Base-by-base conservation (phyloP, 2,329 filamentous ascomycete genomes). In the Rugonectria rugulosa region DNA sequence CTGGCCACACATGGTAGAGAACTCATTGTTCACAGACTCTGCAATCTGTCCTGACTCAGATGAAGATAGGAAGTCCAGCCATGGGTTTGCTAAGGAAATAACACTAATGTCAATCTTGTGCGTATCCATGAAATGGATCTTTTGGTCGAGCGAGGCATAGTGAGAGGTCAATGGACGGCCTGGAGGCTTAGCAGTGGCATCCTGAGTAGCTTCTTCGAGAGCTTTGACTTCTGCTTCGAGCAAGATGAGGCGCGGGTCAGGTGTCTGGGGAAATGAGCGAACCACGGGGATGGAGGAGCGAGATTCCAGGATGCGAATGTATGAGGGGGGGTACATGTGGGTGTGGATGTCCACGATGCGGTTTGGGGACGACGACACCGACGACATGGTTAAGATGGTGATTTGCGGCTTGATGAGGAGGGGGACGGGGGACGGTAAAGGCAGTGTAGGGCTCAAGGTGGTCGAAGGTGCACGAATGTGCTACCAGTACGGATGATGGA, bases 81-180 rank as follows among this genome's bases (percentile, higher is more conserved):
- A 97, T 0, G 93, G 93, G 69, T 97, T 97, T 12, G 93, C 93
- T 19, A 97, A 85, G 1, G 91, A 95, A 60, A 97, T 86, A 45
- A 97, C 90, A 1, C 90, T 95, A 61, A 89, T 86, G 72, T 89
- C 84, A 71, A 97, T 97, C 48, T 78, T 78, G 75, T 97, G 93
- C 14, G 81, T 84, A 71, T 92, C 82, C 93, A 97, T 97, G 76
- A 97, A 97, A 43, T 85, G 81, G 12, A 97, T 81, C 70, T 97
- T 97, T 65, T 91, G 82, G 14, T 80, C 76, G 54, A 96, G 87
- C 38, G 91, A 90, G 59, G 88, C 91, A 79, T 94, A 97, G 67
- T 93, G 90, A 1, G 86, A 80, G 19, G 92, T 94, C 37, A 97
- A 85, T 4, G 93, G 92, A 4, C 93, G 87, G 31, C 92, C 93